These are phyloP conservation scores for Kuraishia piskuri DNA, from an alignment of 805 yeast species.

Conservation along the genomic window DNA sequence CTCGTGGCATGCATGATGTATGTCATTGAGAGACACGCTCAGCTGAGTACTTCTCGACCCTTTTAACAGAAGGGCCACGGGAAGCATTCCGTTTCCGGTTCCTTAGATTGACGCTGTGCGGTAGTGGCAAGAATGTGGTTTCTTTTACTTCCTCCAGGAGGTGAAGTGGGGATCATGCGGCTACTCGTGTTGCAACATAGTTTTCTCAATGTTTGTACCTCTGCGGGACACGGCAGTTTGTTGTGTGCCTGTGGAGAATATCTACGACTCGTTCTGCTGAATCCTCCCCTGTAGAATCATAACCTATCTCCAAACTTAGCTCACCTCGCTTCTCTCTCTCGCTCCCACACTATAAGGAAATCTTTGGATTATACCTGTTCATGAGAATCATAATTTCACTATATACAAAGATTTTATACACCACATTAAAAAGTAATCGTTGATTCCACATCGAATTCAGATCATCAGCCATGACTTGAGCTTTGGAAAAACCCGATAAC, in stretches of 20 bases:
- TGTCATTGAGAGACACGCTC: slow-evolving; percentile 34
- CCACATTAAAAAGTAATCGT: neutral
- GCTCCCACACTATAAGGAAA: too few species aligned
- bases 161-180: slow-evolving; percentile 24
- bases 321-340: too few species aligned
- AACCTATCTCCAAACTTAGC: too few species aligned
- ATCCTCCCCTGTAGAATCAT: too few species aligned
- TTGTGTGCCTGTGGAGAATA: too few species aligned
- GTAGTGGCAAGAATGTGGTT: slow-evolving; percentile 22
- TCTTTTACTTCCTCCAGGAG: slow-evolving; percentile 16
- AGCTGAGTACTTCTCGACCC: slow-evolving; percentile 70
- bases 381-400: neutral
- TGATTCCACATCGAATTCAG: neutral
- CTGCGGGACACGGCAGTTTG: neutral
- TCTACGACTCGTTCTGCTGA: too few species aligned
- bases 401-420: neutral
- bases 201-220: neutral
- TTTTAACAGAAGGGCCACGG: slow-evolving; percentile 69
- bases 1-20: slow-evolving; percentile 33
- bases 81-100: slow-evolving; percentile 69
- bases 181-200: slow-evolving; percentile 48
- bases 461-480: neutral
- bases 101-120: slow-evolving; percentile 46
- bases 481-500: neutral
- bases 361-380: neutral